phyloP scores from a whole-genome alignment of 2,329 filamentous ascomycete genomes.

The Trichothecium sympodiale region DNA sequence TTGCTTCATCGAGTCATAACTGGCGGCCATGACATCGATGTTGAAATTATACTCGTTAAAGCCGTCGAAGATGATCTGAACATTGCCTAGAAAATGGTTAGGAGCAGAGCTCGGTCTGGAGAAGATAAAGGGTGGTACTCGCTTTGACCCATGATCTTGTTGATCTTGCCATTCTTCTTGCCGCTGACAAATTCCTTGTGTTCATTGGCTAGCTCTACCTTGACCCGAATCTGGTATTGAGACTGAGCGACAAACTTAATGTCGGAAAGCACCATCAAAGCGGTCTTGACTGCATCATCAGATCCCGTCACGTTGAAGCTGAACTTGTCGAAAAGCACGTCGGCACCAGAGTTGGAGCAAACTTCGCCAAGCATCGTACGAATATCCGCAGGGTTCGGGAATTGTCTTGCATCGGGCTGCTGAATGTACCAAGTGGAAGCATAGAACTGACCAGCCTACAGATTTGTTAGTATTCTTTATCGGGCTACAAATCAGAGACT shows the following conservation, averaged over 20 bases:
- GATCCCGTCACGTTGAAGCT: slow-evolving; percentile 91
- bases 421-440: slow-evolving; percentile 93
- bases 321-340: slow-evolving; percentile 88
- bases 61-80: slow-evolving; percentile 97
- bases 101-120: slow-evolving; percentile 3
- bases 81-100: slow-evolving; percentile 50
- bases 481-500: no score
- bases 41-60: slow-evolving; percentile 99
- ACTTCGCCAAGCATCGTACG: slow-evolving; percentile 90
- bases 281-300: slow-evolving; percentile 90
- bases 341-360: slow-evolving; percentile 89
- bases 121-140: slow-evolving; percentile 4
- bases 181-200: slow-evolving; percentile 99
- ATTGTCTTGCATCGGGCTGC: slow-evolving; percentile 54
- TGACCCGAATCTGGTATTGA: slow-evolving; percentile 89
- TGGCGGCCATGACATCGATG: slow-evolving; percentile 87
- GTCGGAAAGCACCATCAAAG: slow-evolving; percentile 87
- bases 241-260: slow-evolving; percentile 79
- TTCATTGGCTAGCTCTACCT: slow-evolving; percentile 97
- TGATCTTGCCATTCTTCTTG: slow-evolving; percentile 99
- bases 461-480: slow-evolving; percentile 12
- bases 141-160: slow-evolving; percentile 99
- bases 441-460: slow-evolving; percentile 88
- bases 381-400: slow-evolving; percentile 60
- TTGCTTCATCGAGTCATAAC: slow-evolving; percentile 90